Conservation (phyloP, 208 protist genomes). For the Jaenimonas drosophilae region DNA sequence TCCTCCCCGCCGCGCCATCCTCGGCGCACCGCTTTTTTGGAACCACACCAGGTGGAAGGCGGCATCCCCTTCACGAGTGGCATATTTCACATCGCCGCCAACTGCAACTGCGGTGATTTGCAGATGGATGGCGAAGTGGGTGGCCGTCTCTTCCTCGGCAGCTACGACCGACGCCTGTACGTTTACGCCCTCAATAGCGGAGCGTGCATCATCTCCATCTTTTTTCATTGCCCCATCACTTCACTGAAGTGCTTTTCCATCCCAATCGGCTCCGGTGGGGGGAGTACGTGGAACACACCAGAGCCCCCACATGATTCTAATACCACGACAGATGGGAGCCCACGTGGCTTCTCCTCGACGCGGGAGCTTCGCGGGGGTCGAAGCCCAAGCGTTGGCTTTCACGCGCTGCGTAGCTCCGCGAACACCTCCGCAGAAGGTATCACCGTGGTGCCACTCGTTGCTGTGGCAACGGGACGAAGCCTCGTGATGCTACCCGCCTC, state of each 20-base stretch:
- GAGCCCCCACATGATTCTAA: too few species aligned
- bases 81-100: constrained; percentile 69
- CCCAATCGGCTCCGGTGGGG: constrained; percentile 9
- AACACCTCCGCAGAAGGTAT: too few species aligned
- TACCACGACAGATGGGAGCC: too few species aligned
- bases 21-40: too few species aligned
- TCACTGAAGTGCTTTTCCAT: constrained; percentile 57
- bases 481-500: constrained; percentile 12
- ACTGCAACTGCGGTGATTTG: constrained; percentile 71
- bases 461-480: constrained; percentile 7
- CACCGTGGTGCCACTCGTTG: constrained; percentile 8
- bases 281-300: too few species aligned
- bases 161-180: constrained; percentile 71
- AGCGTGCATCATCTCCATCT: constrained; percentile 52
- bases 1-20: too few species aligned
- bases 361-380: background rate
- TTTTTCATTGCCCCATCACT: constrained; percentile 62
- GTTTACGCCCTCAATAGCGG: constrained; percentile 51
- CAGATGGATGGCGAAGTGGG: constrained; percentile 12
- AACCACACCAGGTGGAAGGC: background rate
- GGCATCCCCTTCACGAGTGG: background rate
- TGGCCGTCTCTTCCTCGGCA: constrained; percentile 60
- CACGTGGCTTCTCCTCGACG: background rate
- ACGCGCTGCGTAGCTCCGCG: background rate
- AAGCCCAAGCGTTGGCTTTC: background rate